These are phyloP conservation scores for Cryptococcus sp. DNA, from an alignment of 1,284 basidiomycete species.

Conservation along the genomic window DNA sequence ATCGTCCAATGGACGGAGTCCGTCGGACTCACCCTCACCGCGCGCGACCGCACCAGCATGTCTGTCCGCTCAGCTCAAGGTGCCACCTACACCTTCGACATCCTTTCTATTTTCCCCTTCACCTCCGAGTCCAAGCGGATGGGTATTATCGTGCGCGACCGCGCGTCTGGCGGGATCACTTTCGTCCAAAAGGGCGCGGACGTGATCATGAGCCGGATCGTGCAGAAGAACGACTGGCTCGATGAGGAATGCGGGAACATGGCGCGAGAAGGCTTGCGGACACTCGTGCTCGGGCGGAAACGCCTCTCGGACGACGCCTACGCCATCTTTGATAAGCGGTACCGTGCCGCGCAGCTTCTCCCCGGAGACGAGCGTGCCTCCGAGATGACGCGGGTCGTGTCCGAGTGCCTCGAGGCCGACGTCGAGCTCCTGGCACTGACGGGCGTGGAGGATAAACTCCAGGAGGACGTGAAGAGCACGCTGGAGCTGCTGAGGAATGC, in stretches of 20 bases:
- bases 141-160: conserved; percentile 91
- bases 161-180: conserved; percentile 67
- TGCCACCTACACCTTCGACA: conserved; percentile 66
- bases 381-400: conserved; percentile 71
- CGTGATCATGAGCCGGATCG: conserved; percentile 91
- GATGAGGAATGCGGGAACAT: conserved; percentile 99
- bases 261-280: conserved; percentile 93
- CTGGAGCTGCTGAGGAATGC: conserved; percentile 91
- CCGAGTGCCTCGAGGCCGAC: conserved; percentile 77
- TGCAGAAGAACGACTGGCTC: conserved; percentile 96
- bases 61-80: conserved; percentile 69
- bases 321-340: conserved; percentile 67
- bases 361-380: conserved; percentile 74
- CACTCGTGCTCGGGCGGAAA: conserved; percentile 87
- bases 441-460: conserved; percentile 97
- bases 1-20: conserved; percentile 98
- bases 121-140: conserved; percentile 98
- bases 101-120: conserved; percentile 95
- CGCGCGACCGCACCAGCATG: conserved; percentile 84
- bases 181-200: conserved; percentile 98
- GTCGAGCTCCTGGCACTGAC: conserved; percentile 90
- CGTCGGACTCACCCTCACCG: conserved; percentile 81
- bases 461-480: conserved; percentile 93
- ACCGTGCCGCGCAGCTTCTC: conserved; percentile 70
- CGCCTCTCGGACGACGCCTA: conserved; percentile 68